Evolutionary conservation across 2,329 filamentous ascomycete species (phyloP).

Genomic region (Pleomassaria siparia): DNA sequence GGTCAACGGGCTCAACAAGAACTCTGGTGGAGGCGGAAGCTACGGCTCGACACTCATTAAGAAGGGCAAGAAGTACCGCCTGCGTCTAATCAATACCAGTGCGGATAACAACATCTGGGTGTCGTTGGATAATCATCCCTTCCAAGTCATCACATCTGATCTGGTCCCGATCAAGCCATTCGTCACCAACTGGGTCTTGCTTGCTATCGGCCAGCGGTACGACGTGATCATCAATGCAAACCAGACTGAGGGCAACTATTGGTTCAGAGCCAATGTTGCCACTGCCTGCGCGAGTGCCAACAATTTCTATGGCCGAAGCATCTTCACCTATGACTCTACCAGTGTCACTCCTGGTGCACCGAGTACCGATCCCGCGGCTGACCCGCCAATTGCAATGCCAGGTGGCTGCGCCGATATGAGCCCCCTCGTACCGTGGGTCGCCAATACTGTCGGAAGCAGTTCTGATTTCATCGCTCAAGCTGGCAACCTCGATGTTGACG

Average conservation of each 20-base stretch:
- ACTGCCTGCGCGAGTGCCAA: conserved; percentile 39
- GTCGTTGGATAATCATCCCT: conserved; percentile 39
- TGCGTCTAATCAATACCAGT: conserved; percentile 57
- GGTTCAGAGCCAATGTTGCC: conserved; percentile 45
- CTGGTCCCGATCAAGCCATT: conserved; percentile 45
- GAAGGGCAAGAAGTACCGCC: conserved; percentile 55
- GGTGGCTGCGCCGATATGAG: conserved; percentile 31
- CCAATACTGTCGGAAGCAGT: conserved; percentile 31
- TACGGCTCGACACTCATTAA: conserved; percentile 20
- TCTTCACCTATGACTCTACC: conserved; percentile 42
- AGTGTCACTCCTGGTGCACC: conserved; percentile 15
- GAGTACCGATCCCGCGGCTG: conserved; percentile 18
- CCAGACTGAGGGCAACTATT: conserved; percentile 44
- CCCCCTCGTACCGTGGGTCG: conserved; percentile 28
- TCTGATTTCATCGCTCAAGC: conserved; percentile 33
- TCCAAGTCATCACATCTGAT: conserved; percentile 43
- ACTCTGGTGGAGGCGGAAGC: conserved; percentile 31
- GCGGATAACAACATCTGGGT: conserved; percentile 26
- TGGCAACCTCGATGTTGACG: conserved; percentile 34
- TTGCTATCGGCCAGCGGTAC: conserved; percentile 48
- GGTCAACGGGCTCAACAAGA: conserved; percentile 28
- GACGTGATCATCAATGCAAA: conserved; percentile 48
- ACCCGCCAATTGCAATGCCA: conserved; percentile 8
- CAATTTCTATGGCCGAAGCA: conserved; percentile 31
- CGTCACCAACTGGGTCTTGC: conserved; percentile 36